A percentile compares a stretch with the other conserved stretches of the same genome.
Evolutionary conservation across 2,329 filamentous ascomycete species (phyloP).

Genomic region (Stachybotrys chartarum): DNA sequence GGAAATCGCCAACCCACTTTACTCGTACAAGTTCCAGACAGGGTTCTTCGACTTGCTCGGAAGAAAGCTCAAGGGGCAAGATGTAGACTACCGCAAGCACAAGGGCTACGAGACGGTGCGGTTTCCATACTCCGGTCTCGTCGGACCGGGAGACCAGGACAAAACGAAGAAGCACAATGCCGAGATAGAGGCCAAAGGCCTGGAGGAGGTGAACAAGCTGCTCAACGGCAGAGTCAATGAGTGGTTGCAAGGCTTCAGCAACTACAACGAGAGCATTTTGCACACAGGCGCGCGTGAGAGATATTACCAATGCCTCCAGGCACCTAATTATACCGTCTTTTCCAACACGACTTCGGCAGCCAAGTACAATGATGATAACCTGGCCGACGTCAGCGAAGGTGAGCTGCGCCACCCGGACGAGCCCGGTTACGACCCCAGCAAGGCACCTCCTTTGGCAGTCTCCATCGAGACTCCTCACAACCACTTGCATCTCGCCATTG

Average conservation of each 20-base stretch:
- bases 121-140: conserved; percentile 16
- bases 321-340: conserved; percentile 25
- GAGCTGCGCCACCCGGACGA: not conserved
- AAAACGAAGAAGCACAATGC: conserved; percentile 1
- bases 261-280: not conserved
- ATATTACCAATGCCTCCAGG: conserved; percentile 14
- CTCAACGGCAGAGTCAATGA: not conserved
- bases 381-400: not conserved
- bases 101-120: conserved; percentile 13
- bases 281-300: not conserved
- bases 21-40: conserved; percentile 13
- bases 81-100: conserved; percentile 10
- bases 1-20: conserved; percentile 11
- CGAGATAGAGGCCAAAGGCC: not conserved
- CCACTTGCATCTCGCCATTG: conserved; percentile 18
- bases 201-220: not conserved
- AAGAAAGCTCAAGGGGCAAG: not conserved
- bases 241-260: not conserved
- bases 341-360: conserved; percentile 18
- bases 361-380: conserved; percentile 11
- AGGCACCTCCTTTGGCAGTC: conserved; percentile 3
- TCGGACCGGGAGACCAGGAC: conserved; percentile 2
- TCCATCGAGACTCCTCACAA: conserved; percentile 19
- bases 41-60: conserved; percentile 5
- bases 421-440: not conserved